Base-by-base conservation (phyloP, 345 rosid genomes). In the Lumnitzera racemosa region DNA sequence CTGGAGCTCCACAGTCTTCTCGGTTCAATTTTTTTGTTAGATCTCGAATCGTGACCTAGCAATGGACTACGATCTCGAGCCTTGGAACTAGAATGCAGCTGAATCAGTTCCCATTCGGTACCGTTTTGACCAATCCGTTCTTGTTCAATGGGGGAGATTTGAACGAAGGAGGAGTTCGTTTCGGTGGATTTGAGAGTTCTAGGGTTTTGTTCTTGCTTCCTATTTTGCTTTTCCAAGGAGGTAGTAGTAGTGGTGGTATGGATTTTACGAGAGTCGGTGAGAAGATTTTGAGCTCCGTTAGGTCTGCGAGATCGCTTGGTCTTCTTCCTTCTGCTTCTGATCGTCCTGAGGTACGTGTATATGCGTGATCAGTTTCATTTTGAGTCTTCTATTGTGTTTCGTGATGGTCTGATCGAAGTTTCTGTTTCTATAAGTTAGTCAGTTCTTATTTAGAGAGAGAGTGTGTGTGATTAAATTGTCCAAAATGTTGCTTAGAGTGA, bases 201-300 rank as follows among this genome's bases (percentile, higher is more conserved):
- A 81, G 91, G 79, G 78, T 84, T 71, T 84, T 94, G 68, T 89
- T 89, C 73, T 75, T 89, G 78, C 74, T 92, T 50, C 96, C 96
- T 9, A 80, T 92, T 63, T 70, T 92, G 55, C 68, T 89, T 56
- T 84, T 73, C 68, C 98, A 85, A 80, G 94, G 88, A 53, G 81
- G 80, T 49, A 82, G 83, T 43, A 89, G 10, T 36, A 9, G 88
- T 50, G 81, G 81, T 48, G 83, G 83, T 43, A 94, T 90, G 99
- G 97, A 90, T 84, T 81, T 94, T 51, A 87, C 99, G 23, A 94
- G 82, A 59, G 87, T 94, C 15, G 91, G 99, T 29, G 99, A 89
- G 74, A 94, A 83, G 70, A 73, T 94, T 61, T 79, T 94, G 29
- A 94, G 94, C 70, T 94, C 99, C 58, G 97, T 94, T 11, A 85